Conservation (phyloP, 768 basidiomycete species). For the Rubroboletus pulcherrimus region DNA sequence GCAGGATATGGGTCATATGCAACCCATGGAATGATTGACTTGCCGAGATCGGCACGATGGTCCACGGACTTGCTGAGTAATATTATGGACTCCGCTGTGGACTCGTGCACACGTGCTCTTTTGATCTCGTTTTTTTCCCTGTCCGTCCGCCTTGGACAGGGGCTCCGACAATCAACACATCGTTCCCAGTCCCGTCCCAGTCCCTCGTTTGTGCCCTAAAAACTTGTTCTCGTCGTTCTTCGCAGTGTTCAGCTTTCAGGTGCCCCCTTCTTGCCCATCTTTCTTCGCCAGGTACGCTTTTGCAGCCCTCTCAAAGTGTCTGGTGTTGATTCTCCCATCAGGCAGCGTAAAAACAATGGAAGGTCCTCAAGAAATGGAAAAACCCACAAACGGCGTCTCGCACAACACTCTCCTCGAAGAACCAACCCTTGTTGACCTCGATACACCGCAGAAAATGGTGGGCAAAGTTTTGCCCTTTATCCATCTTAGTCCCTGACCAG, state of each 20-base stretch:
- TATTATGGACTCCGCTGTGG: constrained; percentile 13
- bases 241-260: constrained; percentile 1
- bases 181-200: constrained; percentile 16
- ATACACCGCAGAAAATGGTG: constrained; percentile 28
- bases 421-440: constrained; percentile 24
- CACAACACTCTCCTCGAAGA: constrained; percentile 16
- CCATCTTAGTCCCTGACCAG: constrained; percentile 26
- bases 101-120: constrained; percentile 28
- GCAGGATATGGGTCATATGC: neutral
- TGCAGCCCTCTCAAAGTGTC: neutral
- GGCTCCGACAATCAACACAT: constrained; percentile 37
- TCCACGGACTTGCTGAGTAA: constrained; percentile 29
- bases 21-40: neutral
- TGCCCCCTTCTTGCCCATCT: neutral
- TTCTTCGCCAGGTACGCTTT: constrained; percentile 14
- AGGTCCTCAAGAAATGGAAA: constrained; percentile 20
- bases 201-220: constrained; percentile 14
- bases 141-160: constrained; percentile 34
- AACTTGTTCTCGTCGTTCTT: constrained; percentile 11
- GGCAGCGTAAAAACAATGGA: constrained; percentile 32
- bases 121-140: constrained; percentile 36
- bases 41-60: constrained; percentile 16
- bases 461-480: constrained; percentile 29
- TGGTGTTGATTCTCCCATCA: constrained; percentile 29
- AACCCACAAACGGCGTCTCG: constrained; percentile 12